phyloP scores from a whole-genome alignment of 441 rosid species.

The Isatis lusitanica region DNA sequence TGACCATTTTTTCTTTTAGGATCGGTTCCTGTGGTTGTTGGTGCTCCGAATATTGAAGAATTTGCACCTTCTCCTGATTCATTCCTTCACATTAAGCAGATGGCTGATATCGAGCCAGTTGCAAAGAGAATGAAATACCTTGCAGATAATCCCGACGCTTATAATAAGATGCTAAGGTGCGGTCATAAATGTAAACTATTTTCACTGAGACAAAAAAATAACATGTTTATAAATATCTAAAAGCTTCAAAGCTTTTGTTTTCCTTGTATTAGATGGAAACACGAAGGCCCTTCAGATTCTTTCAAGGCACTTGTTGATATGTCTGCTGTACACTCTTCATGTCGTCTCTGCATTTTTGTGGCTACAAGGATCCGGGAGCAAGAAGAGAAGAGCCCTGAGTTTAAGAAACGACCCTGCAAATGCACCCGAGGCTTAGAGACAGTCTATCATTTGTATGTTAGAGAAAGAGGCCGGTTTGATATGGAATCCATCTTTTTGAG shows the following conservation, averaged over 20 bases:
- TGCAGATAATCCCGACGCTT: slow-evolving; percentile 65
- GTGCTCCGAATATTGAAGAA: slow-evolving; percentile 89
- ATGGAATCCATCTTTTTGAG: slow-evolving; percentile 80
- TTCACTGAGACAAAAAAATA: too few relatives aligned
- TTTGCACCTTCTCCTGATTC: slow-evolving; percentile 74
- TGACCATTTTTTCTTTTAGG: slow-evolving; percentile 43
- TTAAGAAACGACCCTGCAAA: slow-evolving; percentile 76
- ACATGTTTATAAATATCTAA: slow-evolving; percentile 7
- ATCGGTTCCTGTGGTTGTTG: slow-evolving; percentile 83
- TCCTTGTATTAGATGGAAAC: slow-evolving; percentile 70
- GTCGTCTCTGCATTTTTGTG: slow-evolving; percentile 87
- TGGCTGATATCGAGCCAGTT: slow-evolving; percentile 56
- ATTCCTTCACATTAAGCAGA: slow-evolving; percentile 63
- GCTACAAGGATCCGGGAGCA: slow-evolving; percentile 66
- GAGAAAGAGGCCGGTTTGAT: slow-evolving; percentile 83
- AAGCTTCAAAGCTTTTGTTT: slow-evolving; percentile 6
- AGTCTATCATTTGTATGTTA: slow-evolving; percentile 63
- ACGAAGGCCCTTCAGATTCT: slow-evolving; percentile 80
- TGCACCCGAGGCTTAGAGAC: slow-evolving; percentile 66
- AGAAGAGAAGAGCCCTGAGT: slow-evolving; percentile 61
- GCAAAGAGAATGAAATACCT: slow-evolving; percentile 75
- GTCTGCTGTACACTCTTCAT: slow-evolving; percentile 93
- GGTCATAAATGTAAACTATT: not conserved
- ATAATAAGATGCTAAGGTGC: slow-evolving; percentile 40
- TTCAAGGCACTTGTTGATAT: slow-evolving; percentile 94